Percentiles rank a stretch among this genome's conserved stretches.
These are phyloP conservation scores for Senecio squalidus DNA, from an alignment of 140 eudicot genomes.

Conservation along the genomic window DNA sequence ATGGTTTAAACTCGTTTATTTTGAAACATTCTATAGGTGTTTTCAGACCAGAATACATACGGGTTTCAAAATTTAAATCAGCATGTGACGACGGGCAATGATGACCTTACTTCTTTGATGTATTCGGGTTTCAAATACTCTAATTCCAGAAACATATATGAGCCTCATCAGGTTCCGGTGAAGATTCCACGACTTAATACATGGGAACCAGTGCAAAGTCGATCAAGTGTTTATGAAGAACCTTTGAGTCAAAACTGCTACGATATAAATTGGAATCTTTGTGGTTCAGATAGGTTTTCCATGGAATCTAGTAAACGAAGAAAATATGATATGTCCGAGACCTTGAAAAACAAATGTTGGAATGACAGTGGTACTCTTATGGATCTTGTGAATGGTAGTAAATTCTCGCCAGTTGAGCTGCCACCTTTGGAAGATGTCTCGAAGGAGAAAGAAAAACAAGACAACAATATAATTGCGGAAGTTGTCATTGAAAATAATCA, in stretches of 20 bases:
- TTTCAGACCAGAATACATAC: neutral
- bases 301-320: conserved; percentile 18
- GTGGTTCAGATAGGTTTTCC: conserved; percentile 17
- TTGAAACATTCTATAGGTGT: neutral
- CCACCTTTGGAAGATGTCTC: conserved; percentile 30
- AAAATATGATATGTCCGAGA: conserved; percentile 8
- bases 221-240: neutral
- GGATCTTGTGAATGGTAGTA: no score
- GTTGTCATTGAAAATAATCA: conserved; percentile 7
- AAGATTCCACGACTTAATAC: neutral
- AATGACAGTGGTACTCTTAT: conserved; percentile 12
- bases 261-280: conserved; percentile 23
- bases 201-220: neutral
- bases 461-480: neutral
- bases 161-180: conserved; percentile 20
- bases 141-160: conserved; percentile 11
- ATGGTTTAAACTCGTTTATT: neutral
- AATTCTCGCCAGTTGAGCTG: conserved; percentile 15
- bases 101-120: neutral
- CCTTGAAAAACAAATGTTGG: conserved; percentile 11
- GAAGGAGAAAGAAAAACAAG: conserved; percentile 10
- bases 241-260: neutral
- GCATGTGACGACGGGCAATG: conserved; percentile 2
- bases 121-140: conserved; percentile 6
- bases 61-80: conserved; percentile 16